Percentiles rank a stretch among this genome's conserved stretches.
These are phyloP conservation scores for Fusarium vanettenii DNA, from an alignment of 2,329 filamentous ascomycete genomes.

Conservation along the genomic window DNA sequence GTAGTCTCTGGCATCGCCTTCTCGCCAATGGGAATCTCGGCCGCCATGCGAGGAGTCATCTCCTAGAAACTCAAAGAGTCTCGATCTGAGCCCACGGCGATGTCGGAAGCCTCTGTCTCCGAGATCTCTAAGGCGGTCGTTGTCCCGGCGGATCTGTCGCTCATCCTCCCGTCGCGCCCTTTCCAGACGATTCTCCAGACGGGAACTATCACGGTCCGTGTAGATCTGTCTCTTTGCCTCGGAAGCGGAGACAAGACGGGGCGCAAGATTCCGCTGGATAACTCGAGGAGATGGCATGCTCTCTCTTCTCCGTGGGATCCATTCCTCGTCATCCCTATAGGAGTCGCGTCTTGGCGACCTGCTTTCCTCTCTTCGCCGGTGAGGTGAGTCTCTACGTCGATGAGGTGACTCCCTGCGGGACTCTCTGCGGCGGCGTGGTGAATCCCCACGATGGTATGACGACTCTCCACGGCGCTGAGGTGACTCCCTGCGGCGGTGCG, in stretches of 20 bases:
- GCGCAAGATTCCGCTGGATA: slow-evolving; percentile 21
- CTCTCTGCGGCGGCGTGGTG: background rate
- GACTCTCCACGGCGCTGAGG: background rate
- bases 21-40: slow-evolving; percentile 28
- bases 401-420: background rate
- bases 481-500: background rate
- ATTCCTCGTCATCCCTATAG: slow-evolving; percentile 12
- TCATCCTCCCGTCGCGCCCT: slow-evolving; percentile 25
- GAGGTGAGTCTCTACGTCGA: too few relatives aligned
- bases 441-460: background rate
- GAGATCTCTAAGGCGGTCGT: slow-evolving; percentile 26
- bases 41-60: background rate
- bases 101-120: slow-evolving; percentile 19
- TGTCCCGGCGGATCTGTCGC: slow-evolving; percentile 18
- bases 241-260: slow-evolving; percentile 31
- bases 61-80: slow-evolving; percentile 3
- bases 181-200: slow-evolving; percentile 26
- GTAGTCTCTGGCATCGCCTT: slow-evolving; percentile 29
- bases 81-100: slow-evolving; percentile 21
- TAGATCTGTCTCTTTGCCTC: slow-evolving; percentile 30
- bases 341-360: slow-evolving; percentile 19
- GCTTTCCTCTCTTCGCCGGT: background rate
- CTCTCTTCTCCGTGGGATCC: slow-evolving; percentile 8
- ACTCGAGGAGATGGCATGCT: slow-evolving; percentile 26
- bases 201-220: slow-evolving; percentile 7